These are phyloP conservation scores for Pilaira anomala DNA, from an alignment of 192 early-diverging fungal genomes.

Conservation along the genomic window DNA sequence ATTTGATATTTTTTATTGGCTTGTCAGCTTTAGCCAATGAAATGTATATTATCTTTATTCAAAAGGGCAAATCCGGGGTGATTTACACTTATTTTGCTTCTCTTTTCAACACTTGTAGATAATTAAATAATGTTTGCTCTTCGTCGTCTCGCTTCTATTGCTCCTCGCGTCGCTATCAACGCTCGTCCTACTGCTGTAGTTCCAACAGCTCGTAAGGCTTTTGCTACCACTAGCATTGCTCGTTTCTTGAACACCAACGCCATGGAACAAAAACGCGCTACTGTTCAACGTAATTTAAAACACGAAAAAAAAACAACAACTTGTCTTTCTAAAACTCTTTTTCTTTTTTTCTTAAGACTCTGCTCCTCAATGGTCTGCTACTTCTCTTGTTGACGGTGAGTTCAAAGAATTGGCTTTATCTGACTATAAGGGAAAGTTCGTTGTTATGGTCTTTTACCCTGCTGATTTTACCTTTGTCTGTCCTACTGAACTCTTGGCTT, in stretches of 20 bases:
- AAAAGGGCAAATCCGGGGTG: too few relatives aligned
- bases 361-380: slow-evolving; percentile 34
- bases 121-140: slow-evolving; percentile 7
- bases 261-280: slow-evolving; percentile 13
- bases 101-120: background rate
- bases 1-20: too few relatives aligned
- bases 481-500: slow-evolving; percentile 59
- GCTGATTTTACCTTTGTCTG: slow-evolving; percentile 58
- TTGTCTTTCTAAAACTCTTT: background rate
- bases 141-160: slow-evolving; percentile 1
- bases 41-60: too few relatives aligned
- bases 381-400: slow-evolving; percentile 34
- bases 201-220: slow-evolving; percentile 3
- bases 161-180: background rate
- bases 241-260: slow-evolving; percentile 2
- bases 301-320: background rate
- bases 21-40: too few relatives aligned
- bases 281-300: slow-evolving; percentile 8
- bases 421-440: slow-evolving; percentile 35
- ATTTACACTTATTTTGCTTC: too few relatives aligned
- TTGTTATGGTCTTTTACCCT: slow-evolving; percentile 71
- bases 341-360: slow-evolving; percentile 4
- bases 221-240: background rate
- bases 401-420: slow-evolving; percentile 31
- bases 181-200: background rate